Evolutionary conservation across 2,329 filamentous ascomycete species (phyloP), one percentile per base, ranked within the genome.

Genomic region (Didymella exigua): DNA sequence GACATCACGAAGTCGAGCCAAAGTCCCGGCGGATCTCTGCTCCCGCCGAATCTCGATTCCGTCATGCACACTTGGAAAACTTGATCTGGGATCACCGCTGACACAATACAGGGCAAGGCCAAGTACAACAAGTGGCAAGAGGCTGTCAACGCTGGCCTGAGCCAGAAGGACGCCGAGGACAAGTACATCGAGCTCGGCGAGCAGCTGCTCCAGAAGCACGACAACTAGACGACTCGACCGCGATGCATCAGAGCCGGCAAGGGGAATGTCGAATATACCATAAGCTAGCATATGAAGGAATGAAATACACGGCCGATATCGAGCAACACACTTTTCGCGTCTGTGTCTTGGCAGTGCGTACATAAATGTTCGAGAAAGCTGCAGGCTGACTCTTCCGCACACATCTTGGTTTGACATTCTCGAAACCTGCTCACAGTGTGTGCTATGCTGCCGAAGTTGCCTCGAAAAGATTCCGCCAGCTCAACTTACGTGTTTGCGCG

Each of bases 81-180:
- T 29, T 7, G 27, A 11, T 8, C n/a, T 29, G 27, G 10, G 27
- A 29, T 29, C 9, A 21, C 11, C 40, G 43, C 50, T 63, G 41
- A 54, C n/a, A 29, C 14, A n/a, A 18, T 16, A 41, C 67, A 91
- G 89, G 86, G 81, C 78, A 96, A 95, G 80, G 86, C 86, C 69
- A 96, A 96, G 84, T 85, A 87, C 79, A 83, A 81, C 68, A 86
- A 88, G 49, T 96, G 91, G 91, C 79, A 91, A 77, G 83, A 86
- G 71, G 69, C 86, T 59, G 84, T 85, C 69, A 84, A 92, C 58
- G 82, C 86, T 56, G 84, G 82, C 45, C 73, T 86, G 63, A 84
- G 82, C 8, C 70, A 84, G 58, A 82, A 88, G 61, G 76, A 86
- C 62, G 92, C 92, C 18, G 89, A 96, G 84, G 81, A 85, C 74